Base-by-base conservation (phyloP, 345 rosid species). In the Arabidopsis arenosa region DNA sequence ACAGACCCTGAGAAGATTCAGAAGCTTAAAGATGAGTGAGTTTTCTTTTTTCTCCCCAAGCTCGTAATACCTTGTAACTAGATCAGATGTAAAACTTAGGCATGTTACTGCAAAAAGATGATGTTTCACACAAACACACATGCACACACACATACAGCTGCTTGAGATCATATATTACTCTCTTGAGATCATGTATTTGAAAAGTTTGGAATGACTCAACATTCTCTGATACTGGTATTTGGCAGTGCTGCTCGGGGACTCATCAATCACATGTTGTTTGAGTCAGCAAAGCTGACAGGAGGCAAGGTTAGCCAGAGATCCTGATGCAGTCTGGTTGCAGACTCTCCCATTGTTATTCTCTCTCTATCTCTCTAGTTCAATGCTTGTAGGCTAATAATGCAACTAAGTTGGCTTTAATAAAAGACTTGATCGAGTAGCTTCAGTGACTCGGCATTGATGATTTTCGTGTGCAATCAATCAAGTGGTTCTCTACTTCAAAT, bases 201-300 rank as follows among this genome's bases (percentile, higher is more conserved):
- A 37, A 60, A 28, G 63, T 54, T 54, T 43, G 61, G 47, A 48
- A 49, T 66, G 59, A 66, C 64, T 30, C 23, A 33, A 17, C 35
- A 17, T 26, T 43, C 14, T 63, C 68, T 63, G 65, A 28, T 79
- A 48, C 36, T 73, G 66, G 51, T 75, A 18, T 70, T 68, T 80
- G 80, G 84, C 87, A 96, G 99, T 67, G 99, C 97, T 5, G 99
- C 99, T 23, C 85, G 98, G 68, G 98, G 97, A 74, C 98, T 92
- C 68, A 88, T 92, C 78, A 92, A 95, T 79, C 99, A 95, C 80
- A 90, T 92, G 61, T 83, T 95, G 40, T 83, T 85, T 0, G 99
- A 90, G 82, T 69, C 97, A 14, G 97, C 91, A 85, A 88, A 81
- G 86, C 47, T 84, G 82, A 74, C 93, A 18, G 92, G 99, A 72